Conservation (phyloP, 1,139 yeast genomes). For the Petasospora fabianii region DNA sequence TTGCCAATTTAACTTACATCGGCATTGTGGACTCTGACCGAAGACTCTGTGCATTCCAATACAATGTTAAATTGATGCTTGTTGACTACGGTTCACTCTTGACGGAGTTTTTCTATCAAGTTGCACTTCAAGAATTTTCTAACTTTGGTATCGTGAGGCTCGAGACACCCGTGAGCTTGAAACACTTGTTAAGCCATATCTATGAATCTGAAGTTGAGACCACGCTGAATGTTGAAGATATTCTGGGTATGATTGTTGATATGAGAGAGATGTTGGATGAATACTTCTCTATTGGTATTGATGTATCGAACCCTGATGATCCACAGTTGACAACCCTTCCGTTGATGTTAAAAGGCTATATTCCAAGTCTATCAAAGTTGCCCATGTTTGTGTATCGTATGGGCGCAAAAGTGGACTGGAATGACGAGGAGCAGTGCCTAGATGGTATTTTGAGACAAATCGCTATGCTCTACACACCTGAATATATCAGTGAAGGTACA, state of each 20-base stretch:
- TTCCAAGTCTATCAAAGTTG: slow-evolving; percentile 61
- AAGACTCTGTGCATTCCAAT: slow-evolving; percentile 77
- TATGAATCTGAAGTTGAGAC: slow-evolving; percentile 10
- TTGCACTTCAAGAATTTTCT: slow-evolving; percentile 71
- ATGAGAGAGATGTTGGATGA: slow-evolving; percentile 79
- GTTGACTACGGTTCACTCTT: slow-evolving; percentile 77
- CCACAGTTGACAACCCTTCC: slow-evolving; percentile 55
- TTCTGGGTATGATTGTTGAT: slow-evolving; percentile 31
- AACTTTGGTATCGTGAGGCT: slow-evolving; percentile 70
- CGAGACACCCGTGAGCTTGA: slow-evolving; percentile 26
- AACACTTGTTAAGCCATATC: slow-evolving; percentile 5
- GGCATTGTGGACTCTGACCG: slow-evolving; percentile 76
- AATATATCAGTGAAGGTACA: slow-evolving; percentile 34
- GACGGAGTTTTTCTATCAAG: slow-evolving; percentile 73
- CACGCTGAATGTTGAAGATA: slow-evolving; percentile 28
- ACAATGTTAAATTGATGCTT: slow-evolving; percentile 69
- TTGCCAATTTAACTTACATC: slow-evolving; percentile 68
- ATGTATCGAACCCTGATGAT: slow-evolving; percentile 27
- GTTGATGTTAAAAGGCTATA: slow-evolving; percentile 56
- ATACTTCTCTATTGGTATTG: slow-evolving; percentile 59
- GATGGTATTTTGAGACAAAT: slow-evolving; percentile 61
- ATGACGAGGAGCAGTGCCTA: slow-evolving; percentile 64
- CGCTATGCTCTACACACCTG: slow-evolving; percentile 75
- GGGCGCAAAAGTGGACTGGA: slow-evolving; percentile 58
- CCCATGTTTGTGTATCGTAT: slow-evolving; percentile 64